Conservation (phyloP, 2,329 filamentous ascomycete species). For the Cytospora schulzeri region DNA sequence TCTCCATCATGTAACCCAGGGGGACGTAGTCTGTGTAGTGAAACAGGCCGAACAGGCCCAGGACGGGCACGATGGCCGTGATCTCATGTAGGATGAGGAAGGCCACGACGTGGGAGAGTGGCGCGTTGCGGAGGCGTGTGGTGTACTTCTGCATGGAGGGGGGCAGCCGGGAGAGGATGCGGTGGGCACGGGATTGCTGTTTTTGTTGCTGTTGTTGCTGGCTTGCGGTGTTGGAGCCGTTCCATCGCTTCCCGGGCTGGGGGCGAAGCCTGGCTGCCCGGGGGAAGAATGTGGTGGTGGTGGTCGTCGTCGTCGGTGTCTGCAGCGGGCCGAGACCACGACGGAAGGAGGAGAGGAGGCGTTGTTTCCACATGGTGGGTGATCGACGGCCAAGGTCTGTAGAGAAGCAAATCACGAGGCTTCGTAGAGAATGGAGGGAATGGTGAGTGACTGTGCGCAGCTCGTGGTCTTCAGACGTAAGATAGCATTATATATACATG, state of each 20-base stretch:
- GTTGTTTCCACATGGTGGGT: constrained; percentile 14
- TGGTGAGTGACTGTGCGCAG: background rate
- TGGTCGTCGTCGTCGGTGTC: background rate
- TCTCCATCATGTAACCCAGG: constrained; percentile 49
- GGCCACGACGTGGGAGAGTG: constrained; percentile 78
- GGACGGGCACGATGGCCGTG: constrained; percentile 79
- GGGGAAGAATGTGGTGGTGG: background rate
- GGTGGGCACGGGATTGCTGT: constrained; percentile 42
- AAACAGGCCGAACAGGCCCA: constrained; percentile 75
- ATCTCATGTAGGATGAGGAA: constrained; percentile 92
- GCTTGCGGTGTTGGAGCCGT: constrained; percentile 44
- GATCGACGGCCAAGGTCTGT: too few relatives aligned
- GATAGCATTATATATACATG: background rate
- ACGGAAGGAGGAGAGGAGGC: constrained; percentile 5
- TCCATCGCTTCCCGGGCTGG: constrained; percentile 15
- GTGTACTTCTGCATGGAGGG: constrained; percentile 70
- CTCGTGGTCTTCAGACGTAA: too few relatives aligned
- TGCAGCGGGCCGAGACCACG: background rate
- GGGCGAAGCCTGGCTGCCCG: background rate
- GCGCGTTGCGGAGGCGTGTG: constrained; percentile 70
- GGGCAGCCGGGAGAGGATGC: constrained; percentile 60
- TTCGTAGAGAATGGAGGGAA: background rate
- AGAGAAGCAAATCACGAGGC: too few relatives aligned
- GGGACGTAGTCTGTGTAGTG: constrained; percentile 80
- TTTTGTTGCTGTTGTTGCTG: constrained; percentile 14